Evolutionary conservation across 352 stramenopile genomes (phyloP), one percentile per base, ranked within the genome.

Genomic region (Phytophthora vignae): DNA sequence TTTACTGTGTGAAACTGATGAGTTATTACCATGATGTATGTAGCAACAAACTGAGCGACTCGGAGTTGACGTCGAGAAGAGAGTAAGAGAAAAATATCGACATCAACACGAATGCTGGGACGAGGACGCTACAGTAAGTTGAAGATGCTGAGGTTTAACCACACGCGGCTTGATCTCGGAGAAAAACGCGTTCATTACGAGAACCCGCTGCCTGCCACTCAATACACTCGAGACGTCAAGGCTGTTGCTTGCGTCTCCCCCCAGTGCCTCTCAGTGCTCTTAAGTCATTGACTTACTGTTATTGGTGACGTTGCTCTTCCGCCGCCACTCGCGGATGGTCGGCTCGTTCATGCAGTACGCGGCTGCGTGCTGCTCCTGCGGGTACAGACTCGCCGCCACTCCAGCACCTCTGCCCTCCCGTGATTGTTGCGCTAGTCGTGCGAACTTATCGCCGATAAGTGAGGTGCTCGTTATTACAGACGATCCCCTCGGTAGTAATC

Each of bases 351-450:
- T 10, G 33, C 11, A 10, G 33, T 40, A 40, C 33, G 33, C 1
- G 10, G 33, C 33, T 10, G 10, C 33, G 33, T 40, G 9, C 9
- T 40, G 8, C 33, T 14, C 33, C 9, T 40, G 33, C n/a, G n/a
- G n/a, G n/a, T n/a, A n/a, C n/a, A n/a, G n/a, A n/a, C n/a, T n/a
- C n/a, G n/a, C n/a, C n/a, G n/a, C n/a, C n/a, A n/a, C n/a, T n/a
- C n/a, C n/a, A n/a, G 74, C 64, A 61, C 54, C 82, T 77, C 53
- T 85, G 81, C 71, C 75, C 25, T 11, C 56, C 36, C 56, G 54
- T 63, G 36, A n/a, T n/a, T n/a, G n/a, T n/a, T n/a, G n/a, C n/a
- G n/a, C n/a, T n/a, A n/a, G n/a, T n/a, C n/a, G n/a, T n/a, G n/a
- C n/a, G n/a, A n/a, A n/a, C n/a, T n/a, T n/a, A n/a, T n/a, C n/a